Evolutionary conservation across 177 flowering plant genomes (phyloP).

Genomic region (Vitis hybrid): DNA sequence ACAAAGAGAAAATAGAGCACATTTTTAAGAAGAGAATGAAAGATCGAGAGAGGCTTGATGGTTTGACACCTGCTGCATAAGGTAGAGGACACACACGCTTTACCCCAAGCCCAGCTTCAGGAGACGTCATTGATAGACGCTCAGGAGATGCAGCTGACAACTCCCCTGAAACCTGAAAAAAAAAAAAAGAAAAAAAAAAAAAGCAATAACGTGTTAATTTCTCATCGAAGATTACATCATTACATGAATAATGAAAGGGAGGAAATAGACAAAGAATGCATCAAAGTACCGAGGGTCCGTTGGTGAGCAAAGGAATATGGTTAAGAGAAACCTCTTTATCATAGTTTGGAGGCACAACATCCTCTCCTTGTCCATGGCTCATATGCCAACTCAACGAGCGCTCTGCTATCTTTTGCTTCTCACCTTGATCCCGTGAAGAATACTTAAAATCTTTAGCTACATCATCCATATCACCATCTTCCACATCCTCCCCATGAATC

Average conservation of each 20-base stretch:
- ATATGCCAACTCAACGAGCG: slow-evolving; percentile 14
- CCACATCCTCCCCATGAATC: slow-evolving; percentile 15
- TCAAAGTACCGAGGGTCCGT: slow-evolving; percentile 6
- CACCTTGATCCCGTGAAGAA: not conserved
- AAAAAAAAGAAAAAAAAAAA: not conserved
- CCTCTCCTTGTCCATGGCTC: slow-evolving; percentile 14
- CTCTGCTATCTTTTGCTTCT: slow-evolving; percentile 12
- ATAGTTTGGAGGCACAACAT: slow-evolving; percentile 15
- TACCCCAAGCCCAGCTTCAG: slow-evolving; percentile 12
- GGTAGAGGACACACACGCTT: slow-evolving; percentile 10
- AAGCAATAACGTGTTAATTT: not conserved
- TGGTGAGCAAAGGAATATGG: slow-evolving; percentile 18
- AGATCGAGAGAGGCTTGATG: not conserved
- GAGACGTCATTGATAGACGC: slow-evolving; percentile 19
- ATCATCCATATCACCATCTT: slow-evolving; percentile 7
- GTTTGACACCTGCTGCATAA: not conserved
- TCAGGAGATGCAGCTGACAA: slow-evolving; percentile 21
- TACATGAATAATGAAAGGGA: too few species aligned
- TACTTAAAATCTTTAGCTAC: not conserved
- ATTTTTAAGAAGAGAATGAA: not conserved
- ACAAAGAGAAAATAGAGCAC: not conserved
- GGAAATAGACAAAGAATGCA: not conserved
- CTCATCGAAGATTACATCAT: too few species aligned
- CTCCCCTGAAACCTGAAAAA: slow-evolving; percentile 16
- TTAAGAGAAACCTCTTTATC: slow-evolving; percentile 24